Conservation (phyloP, 495 filamentous ascomycete genomes). For the Xylaria venustula region DNA sequence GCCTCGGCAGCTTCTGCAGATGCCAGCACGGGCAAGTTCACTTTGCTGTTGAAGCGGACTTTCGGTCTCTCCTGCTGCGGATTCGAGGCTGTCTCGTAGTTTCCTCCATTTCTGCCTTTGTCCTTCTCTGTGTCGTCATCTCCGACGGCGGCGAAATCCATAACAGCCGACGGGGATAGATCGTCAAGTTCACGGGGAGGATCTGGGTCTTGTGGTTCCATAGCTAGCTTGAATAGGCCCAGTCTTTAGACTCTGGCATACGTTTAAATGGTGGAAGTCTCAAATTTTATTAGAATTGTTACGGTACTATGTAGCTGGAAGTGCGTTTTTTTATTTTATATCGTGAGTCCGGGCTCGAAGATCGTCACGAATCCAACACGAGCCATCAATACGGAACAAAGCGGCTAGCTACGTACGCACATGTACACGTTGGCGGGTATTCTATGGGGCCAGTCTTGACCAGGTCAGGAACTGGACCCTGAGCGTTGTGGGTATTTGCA, state of each 20-base stretch:
- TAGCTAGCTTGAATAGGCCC: not conserved
- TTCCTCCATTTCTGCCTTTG: not conserved
- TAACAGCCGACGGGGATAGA: not conserved
- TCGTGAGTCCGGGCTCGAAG: too few relatives aligned
- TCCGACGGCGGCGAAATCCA: not conserved
- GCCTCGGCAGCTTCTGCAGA: not conserved
- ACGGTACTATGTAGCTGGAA: too few relatives aligned
- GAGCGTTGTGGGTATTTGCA: not conserved
- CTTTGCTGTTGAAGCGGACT: conserved; percentile 9
- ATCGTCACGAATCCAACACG: too few relatives aligned
- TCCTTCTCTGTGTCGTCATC: not conserved
- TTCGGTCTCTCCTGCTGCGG: conserved; percentile 7
- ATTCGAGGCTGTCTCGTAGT: not conserved
- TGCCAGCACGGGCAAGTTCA: not conserved
- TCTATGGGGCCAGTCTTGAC: too few relatives aligned
- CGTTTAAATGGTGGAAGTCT: too few relatives aligned
- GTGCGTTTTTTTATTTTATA: too few relatives aligned
- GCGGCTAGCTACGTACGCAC: too few relatives aligned
- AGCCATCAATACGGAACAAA: too few relatives aligned
- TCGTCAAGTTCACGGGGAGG: conserved; percentile 8
- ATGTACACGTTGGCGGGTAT: too few relatives aligned
- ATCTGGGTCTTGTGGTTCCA: not conserved
- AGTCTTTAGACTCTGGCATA: too few relatives aligned
- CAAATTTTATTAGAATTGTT: too few relatives aligned
- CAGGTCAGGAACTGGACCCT: not conserved